phyloP scores from a whole-genome alignment of 805 yeast genomes.

The Candida fluviatilis region DNA sequence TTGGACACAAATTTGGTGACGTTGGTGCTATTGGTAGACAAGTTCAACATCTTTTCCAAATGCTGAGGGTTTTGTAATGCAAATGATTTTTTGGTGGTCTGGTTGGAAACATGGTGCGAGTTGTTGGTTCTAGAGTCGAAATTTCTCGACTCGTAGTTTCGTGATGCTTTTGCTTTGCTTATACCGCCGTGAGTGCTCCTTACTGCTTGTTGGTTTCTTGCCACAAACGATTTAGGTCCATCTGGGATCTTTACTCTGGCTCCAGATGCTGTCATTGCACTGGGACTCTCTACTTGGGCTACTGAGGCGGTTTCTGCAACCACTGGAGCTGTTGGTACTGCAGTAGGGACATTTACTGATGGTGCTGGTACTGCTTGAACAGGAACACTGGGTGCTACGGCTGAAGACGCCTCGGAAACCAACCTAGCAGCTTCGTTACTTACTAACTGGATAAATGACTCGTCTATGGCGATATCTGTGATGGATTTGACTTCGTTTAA shows the following conservation, averaged over 20 bases:
- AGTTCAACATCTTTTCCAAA: slow-evolving; percentile 38
- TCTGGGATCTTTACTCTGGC: slow-evolving; percentile 2
- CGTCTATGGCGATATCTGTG: slow-evolving; percentile 59
- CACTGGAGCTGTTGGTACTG: no score
- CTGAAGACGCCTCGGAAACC: slow-evolving; percentile 10
- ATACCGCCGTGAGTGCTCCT: slow-evolving; percentile 2
- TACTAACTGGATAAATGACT: slow-evolving; percentile 47
- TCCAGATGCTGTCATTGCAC: no score
- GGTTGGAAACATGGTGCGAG: not conserved
- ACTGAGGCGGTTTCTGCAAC: no score
- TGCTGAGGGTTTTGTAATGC: slow-evolving; percentile 39
- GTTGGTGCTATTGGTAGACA: slow-evolving; percentile 24
- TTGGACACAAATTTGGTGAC: slow-evolving; percentile 35
- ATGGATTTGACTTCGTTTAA: slow-evolving; percentile 56
- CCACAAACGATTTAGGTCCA: slow-evolving; percentile 2
- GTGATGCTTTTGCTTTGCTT: not conserved
- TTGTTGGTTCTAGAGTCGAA: slow-evolving; percentile 4
- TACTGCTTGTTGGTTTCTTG: slow-evolving; percentile 1
- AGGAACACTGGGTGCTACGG: no score
- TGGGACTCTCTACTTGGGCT: slow-evolving; percentile 3
- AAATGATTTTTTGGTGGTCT: slow-evolving; percentile 18
- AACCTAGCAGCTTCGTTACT: slow-evolving; percentile 4
- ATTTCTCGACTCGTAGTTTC: slow-evolving; percentile 4
- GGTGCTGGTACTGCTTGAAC: not conserved
- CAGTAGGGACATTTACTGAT: no score